Conservation (phyloP, 1,139 yeast genomes). For the Taiozyma sp. region DNA sequence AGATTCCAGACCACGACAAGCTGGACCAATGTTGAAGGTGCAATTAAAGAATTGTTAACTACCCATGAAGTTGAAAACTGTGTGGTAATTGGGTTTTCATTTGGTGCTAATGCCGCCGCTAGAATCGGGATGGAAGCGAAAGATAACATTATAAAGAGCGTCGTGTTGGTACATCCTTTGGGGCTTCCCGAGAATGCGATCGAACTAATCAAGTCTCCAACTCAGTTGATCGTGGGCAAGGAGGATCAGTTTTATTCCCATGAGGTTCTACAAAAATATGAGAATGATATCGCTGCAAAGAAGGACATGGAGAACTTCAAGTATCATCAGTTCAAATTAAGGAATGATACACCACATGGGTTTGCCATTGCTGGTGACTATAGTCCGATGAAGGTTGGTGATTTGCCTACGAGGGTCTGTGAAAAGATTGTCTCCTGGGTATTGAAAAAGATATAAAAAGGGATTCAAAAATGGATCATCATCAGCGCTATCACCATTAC, state of each 20-base stretch:
- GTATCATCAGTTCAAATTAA: constrained; percentile 17
- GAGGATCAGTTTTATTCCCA: constrained; percentile 27
- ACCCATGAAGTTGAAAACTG: constrained; percentile 29
- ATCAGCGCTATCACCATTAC: neutral
- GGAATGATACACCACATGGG: constrained; percentile 32
- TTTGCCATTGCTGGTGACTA: constrained; percentile 38
- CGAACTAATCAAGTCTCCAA: constrained; percentile 25
- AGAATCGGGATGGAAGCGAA: constrained; percentile 18
- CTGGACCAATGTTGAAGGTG: constrained; percentile 26
- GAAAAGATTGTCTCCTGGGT: constrained; percentile 18
- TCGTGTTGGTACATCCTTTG: constrained; percentile 31
- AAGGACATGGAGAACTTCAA: constrained; percentile 17
- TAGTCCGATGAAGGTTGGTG: constrained; percentile 19
- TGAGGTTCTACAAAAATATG: constrained; percentile 18
- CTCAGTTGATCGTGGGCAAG: constrained; percentile 28
- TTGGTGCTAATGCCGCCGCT: constrained; percentile 33
- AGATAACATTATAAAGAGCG: constrained; percentile 27
- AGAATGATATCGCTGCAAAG: constrained; percentile 17
- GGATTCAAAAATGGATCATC: neutral
- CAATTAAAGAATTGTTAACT: constrained; percentile 30
- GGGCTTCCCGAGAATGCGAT: constrained; percentile 28
- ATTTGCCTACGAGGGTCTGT: constrained; percentile 18
- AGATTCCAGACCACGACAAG: constrained; percentile 21
- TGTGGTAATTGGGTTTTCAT: constrained; percentile 34
- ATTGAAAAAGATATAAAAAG: constrained; percentile 8